Evolutionary conservation across 352 stramenopile species (phyloP).

Genomic region (Pythium guiyangense): DNA sequence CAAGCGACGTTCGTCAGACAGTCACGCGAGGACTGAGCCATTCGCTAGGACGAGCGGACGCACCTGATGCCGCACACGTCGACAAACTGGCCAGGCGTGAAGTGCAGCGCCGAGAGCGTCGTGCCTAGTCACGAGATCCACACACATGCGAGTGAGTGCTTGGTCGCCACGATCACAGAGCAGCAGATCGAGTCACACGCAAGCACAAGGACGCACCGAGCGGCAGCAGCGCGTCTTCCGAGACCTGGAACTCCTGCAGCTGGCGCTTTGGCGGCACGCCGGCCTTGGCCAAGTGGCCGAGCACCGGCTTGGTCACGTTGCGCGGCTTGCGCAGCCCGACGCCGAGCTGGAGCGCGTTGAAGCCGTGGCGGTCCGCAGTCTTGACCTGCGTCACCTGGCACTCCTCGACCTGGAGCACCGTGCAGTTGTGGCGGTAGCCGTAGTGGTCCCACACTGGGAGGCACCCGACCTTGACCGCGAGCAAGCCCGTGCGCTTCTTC

Average conservation of each 20-base stretch:
- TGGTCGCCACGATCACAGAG: neutral
- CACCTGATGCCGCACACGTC: constrained; percentile 93
- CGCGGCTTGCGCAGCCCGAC: constrained; percentile 95
- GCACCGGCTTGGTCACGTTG: constrained; percentile 92
- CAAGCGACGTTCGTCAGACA: neutral
- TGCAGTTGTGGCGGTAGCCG: constrained; percentile 96
- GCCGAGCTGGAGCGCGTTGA: constrained; percentile 94
- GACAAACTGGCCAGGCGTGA: constrained; percentile 97
- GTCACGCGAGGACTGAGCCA: neutral
- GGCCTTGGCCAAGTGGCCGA: constrained; percentile 91
- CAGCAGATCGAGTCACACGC: neutral
- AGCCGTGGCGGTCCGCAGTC: constrained; percentile 91
- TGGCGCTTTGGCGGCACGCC: constrained; percentile 92
- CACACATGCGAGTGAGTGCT: neutral
- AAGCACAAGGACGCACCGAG: constrained; percentile 36
- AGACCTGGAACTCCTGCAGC: constrained; percentile 94
- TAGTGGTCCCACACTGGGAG: constrained; percentile 98
- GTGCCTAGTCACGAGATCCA: constrained; percentile 29
- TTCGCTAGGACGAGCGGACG: neutral
- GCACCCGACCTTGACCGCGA: constrained; percentile 98
- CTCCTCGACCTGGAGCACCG: constrained; percentile 88
- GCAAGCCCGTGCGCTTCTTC: constrained; percentile 85
- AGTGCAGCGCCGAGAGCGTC: constrained; percentile 95
- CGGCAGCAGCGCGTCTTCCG: constrained; percentile 83
- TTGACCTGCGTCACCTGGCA: constrained; percentile 96